Evolutionary conservation across 352 stramenopile species (phyloP).

Genomic region (Phytophthora syringae): DNA sequence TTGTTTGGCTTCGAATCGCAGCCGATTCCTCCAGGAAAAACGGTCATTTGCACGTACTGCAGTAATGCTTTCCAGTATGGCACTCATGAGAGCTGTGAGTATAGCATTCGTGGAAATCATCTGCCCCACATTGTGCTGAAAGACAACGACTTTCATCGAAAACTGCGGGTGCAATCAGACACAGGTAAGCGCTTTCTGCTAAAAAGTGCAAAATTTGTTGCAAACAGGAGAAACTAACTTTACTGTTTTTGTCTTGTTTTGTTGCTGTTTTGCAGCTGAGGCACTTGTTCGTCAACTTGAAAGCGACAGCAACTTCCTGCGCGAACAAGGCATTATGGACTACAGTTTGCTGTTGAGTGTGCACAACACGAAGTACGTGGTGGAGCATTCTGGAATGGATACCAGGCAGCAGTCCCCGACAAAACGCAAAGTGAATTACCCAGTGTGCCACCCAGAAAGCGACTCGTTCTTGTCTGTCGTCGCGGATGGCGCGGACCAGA

Average conservation of each 20-base stretch:
- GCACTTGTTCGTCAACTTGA: slow-evolving; percentile 73
- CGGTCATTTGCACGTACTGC: slow-evolving; percentile 87
- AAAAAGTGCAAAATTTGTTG: neutral
- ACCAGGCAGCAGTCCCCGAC: slow-evolving; percentile 56
- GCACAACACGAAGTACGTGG: slow-evolving; percentile 85
- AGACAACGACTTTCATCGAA: slow-evolving; percentile 89
- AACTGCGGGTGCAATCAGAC: slow-evolving; percentile 74
- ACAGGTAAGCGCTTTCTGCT: slow-evolving; percentile 30
- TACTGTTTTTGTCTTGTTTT: neutral
- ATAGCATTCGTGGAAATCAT: slow-evolving; percentile 83
- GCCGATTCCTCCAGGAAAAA: slow-evolving; percentile 82
- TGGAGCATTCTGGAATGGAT: slow-evolving; percentile 62
- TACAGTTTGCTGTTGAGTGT: slow-evolving; percentile 89
- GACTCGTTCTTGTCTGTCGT: slow-evolving; percentile 51
- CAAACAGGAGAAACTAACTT: slow-evolving; percentile 1
- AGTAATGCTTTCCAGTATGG: slow-evolving; percentile 82
- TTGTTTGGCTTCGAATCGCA: slow-evolving; percentile 19
- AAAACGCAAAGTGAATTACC: slow-evolving; percentile 77
- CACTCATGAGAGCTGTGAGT: slow-evolving; percentile 71
- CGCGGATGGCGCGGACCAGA: slow-evolving; percentile 39
- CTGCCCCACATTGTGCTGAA: slow-evolving; percentile 81
- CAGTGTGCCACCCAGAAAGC: slow-evolving; percentile 68
- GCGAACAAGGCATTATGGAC: slow-evolving; percentile 88
- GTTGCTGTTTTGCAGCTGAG: slow-evolving; percentile 35
- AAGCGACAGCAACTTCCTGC: slow-evolving; percentile 77